Evolutionary conservation across 106 monocot genomes (phyloP), one percentile per base, ranked within the genome.

Genomic region (Dendrobium catenatum): DNA sequence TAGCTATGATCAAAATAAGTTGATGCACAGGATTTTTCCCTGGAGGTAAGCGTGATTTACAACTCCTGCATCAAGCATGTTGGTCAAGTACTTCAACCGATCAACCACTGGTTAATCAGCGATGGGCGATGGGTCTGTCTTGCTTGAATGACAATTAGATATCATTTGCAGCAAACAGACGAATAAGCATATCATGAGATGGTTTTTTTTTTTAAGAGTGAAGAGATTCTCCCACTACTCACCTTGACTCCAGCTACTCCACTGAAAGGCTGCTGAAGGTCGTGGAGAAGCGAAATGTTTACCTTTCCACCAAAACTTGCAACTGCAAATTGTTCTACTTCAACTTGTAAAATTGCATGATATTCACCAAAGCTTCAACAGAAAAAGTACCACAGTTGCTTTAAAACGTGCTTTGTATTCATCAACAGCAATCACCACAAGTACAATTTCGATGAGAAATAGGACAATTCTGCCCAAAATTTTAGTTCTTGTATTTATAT

Each of bases 371-470:
- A 78, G 97, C 88, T 79, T 98, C 92, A 22, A 92, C 75, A 31
- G 94, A 94, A 68, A 86, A 72, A 79, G 77, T 86, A n/a, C 89
- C 91, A 78, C 89, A 92, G 64, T 82, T 80, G 86, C 87, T 88
- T 82, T 97, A 94, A 47, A 92, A 92, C 97, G 94, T 97, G 77
- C 97, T 97, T 10, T 87, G 86, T 4, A 94, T 55, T 97, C 97
- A 77, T 97, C 97, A 41, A 97, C 75, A 26, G 97, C 97, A 82
- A 97, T 75, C 67, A 94, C 92, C 47, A 97, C 92, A 37, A 2
- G 37, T 37, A 37, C 37, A 37, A 37, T 37, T 37, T 37, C 37
- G 37, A 37, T 3, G 37, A 37, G 37, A 37, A 37, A 37, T 37
- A 37, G 3, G 37, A 37, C 37, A 37, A 37, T 37, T 37, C 37